These are phyloP conservation scores for Penicillium paneum DNA, from an alignment of 2,329 filamentous ascomycete species.

Conservation along the genomic window DNA sequence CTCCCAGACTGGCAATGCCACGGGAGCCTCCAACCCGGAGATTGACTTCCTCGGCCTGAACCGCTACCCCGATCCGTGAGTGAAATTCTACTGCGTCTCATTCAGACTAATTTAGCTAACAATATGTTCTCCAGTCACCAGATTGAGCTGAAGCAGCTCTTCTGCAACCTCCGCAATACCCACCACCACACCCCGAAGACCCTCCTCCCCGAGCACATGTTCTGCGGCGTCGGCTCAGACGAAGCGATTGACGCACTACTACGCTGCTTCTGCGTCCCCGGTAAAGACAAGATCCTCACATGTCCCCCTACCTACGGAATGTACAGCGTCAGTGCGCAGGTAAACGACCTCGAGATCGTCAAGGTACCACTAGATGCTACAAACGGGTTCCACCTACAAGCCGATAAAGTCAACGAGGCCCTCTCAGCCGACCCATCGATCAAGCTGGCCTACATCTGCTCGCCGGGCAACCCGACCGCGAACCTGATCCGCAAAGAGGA, in stretches of 20 bases:
- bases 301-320: conserved; percentile 98
- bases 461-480: conserved; percentile 91
- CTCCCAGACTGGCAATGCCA: conserved; percentile 39
- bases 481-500: conserved; percentile 72
- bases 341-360: conserved; percentile 85
- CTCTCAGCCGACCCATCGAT: conserved; percentile 65
- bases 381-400: conserved; percentile 70
- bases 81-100: conserved; percentile 7
- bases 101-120: not conserved
- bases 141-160: conserved; percentile 73
- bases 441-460: conserved; percentile 90
- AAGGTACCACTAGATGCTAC: conserved; percentile 76
- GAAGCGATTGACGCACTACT: conserved; percentile 95
- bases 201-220: conserved; percentile 77
- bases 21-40: conserved; percentile 50
- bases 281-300: conserved; percentile 82
- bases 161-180: conserved; percentile 82
- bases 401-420: conserved; percentile 62
- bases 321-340: conserved; percentile 90
- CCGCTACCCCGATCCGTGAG: conserved; percentile 83
- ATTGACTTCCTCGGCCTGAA: conserved; percentile 80
- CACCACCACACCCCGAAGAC: conserved; percentile 71
- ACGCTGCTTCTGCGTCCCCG: conserved; percentile 87
- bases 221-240: conserved; percentile 93
- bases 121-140: conserved; percentile 61